phyloP scores from a whole-genome alignment of 345 rosid genomes.

The Ricinus communis region DNA sequence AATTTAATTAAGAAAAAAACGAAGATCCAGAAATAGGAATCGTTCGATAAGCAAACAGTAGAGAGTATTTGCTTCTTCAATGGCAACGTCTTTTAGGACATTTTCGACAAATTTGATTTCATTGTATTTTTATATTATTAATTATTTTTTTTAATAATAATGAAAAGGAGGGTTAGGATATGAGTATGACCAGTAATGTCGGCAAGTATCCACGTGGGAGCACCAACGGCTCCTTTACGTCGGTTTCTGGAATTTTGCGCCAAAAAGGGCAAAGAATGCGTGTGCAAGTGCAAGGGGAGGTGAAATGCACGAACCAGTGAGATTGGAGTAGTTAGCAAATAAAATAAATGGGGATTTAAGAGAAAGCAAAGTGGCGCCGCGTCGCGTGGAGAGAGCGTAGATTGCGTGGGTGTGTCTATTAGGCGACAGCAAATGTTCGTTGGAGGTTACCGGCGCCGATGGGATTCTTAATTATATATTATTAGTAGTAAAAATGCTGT shows the following conservation, averaged over 20 bases:
- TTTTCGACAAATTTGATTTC: no score
- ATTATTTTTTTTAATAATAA: no score
- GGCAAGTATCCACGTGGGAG: slow-evolving; percentile 31
- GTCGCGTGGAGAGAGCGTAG: slow-evolving; percentile 16
- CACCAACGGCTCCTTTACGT: slow-evolving; percentile 31
- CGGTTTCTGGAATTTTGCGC: neutral
- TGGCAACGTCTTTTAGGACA: neutral
- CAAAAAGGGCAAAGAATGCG: no score
- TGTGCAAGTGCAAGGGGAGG: no score
- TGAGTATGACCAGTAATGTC: slow-evolving; percentile 1
- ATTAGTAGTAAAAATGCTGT: no score
- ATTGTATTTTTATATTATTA: no score
- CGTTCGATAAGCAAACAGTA: neutral
- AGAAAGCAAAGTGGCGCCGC: neutral
- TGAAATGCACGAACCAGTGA: neutral
- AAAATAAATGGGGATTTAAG: neutral
- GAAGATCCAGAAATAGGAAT: neutral
- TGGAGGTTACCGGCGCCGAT: neutral
- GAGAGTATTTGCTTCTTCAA: neutral
- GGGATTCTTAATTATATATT: no score
- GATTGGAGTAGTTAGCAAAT: neutral
- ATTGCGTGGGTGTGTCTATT: neutral
- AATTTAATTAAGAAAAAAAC: neutral
- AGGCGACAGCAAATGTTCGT: neutral
- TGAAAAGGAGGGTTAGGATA: neutral